Evolutionary conservation across 176 grass and related monocot species (phyloP).

Genomic region (Raddia guianensis): DNA sequence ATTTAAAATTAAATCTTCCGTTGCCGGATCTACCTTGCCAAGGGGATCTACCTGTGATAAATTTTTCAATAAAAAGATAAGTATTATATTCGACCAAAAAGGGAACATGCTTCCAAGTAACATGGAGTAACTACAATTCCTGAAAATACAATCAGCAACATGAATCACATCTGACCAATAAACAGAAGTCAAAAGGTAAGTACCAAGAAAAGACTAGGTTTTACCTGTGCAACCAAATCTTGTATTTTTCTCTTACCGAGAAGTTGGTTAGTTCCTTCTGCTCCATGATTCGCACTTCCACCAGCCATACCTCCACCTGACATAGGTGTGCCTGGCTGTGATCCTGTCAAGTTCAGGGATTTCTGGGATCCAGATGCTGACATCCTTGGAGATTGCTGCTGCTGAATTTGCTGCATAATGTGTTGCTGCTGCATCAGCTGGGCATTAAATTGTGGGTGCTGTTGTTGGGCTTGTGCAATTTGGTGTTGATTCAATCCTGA

Average conservation of each 20-base stretch:
- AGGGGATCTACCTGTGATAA: slow-evolving; percentile 79
- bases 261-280: slow-evolving; percentile 75
- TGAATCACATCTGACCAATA: slow-evolving; percentile 4
- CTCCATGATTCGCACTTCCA: slow-evolving; percentile 70
- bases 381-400: slow-evolving; percentile 77
- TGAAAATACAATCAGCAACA: slow-evolving; percentile 28
- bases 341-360: slow-evolving; percentile 64
- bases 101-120: neutral
- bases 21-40: slow-evolving; percentile 69
- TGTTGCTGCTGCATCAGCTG: slow-evolving; percentile 64
- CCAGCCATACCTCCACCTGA: slow-evolving; percentile 58
- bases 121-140: neutral
- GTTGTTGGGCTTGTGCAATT: slow-evolving; percentile 62
- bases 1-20: slow-evolving; percentile 85
- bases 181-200: slow-evolving; percentile 21
- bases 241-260: slow-evolving; percentile 95
- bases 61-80: slow-evolving; percentile 17
- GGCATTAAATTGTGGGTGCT: slow-evolving; percentile 64
- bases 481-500: slow-evolving; percentile 59
- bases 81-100: slow-evolving; percentile 20
- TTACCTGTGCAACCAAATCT: slow-evolving; percentile 91
- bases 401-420: slow-evolving; percentile 52
- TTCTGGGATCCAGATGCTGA: slow-evolving; percentile 71
- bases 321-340: slow-evolving; percentile 67
- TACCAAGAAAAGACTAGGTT: slow-evolving; percentile 2